A percentile compares a stretch with the other conserved stretches of the same genome.
These are phyloP conservation scores for Cytospora schulzeri DNA, from an alignment of 2,329 filamentous ascomycete species.

Conservation along the genomic window DNA sequence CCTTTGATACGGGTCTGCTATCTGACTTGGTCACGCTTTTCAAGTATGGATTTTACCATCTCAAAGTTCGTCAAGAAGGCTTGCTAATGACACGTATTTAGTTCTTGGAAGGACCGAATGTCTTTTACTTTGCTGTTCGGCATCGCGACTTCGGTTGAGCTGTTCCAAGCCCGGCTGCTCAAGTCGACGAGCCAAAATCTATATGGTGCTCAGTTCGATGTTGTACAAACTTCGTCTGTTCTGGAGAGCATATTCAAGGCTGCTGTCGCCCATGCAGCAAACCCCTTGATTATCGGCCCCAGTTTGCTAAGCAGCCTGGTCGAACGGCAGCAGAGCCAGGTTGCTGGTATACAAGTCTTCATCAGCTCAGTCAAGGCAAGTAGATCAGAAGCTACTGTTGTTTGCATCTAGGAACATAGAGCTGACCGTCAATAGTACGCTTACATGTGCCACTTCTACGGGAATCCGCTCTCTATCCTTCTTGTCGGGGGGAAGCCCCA, in stretches of 20 bases:
- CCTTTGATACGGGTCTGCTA: slow-evolving; percentile 73
- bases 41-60: slow-evolving; percentile 49
- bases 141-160: slow-evolving; percentile 78
- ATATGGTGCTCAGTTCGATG: slow-evolving; percentile 74
- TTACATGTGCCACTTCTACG: slow-evolving; percentile 86
- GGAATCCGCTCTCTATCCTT: slow-evolving; percentile 72
- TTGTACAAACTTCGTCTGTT: slow-evolving; percentile 71
- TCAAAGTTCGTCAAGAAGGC: background rate
- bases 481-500: slow-evolving; percentile 50
- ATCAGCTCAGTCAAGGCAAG: slow-evolving; percentile 68
- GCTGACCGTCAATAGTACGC: slow-evolving; percentile 60
- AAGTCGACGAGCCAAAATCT: slow-evolving; percentile 69
- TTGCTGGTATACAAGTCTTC: slow-evolving; percentile 74
- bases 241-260: slow-evolving; percentile 72
- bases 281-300: slow-evolving; percentile 64
- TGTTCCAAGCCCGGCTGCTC: slow-evolving; percentile 73
- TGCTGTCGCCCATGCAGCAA: slow-evolving; percentile 60
- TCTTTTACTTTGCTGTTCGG: slow-evolving; percentile 78
- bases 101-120: slow-evolving; percentile 71
- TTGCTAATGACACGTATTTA: slow-evolving; percentile 37
- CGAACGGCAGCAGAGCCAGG: slow-evolving; percentile 74
- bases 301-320: slow-evolving; percentile 64
- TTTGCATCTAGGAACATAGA: slow-evolving; percentile 9
- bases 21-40: slow-evolving; percentile 71
- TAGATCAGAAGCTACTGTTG: background rate